A percentile compares a stretch with the other conserved stretches of the same genome.
These are phyloP conservation scores for Macrolepiota fuliginosa DNA, from an alignment of 768 basidiomycete genomes.

Conservation along the genomic window DNA sequence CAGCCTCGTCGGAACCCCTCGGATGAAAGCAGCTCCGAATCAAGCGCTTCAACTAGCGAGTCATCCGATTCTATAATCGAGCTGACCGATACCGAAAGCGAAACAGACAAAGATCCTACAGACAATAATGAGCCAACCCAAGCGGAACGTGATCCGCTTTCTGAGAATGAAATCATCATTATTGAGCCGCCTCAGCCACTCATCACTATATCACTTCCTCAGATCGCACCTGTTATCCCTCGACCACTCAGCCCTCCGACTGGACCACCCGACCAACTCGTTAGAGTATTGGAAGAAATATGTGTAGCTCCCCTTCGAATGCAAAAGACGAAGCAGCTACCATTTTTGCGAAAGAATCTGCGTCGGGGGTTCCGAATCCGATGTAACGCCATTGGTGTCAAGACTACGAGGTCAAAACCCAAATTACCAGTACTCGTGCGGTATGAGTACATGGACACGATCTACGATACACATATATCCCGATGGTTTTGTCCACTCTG, in stretches of 20 bases:
- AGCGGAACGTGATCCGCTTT: neutral
- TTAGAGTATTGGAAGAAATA: conserved; percentile 10
- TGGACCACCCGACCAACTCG: neutral
- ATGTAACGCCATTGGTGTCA: conserved; percentile 13
- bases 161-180: conserved; percentile 13
- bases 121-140: neutral
- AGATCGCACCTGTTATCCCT: conserved; percentile 8
- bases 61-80: neutral
- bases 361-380: conserved; percentile 15
- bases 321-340: conserved; percentile 13
- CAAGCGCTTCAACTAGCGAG: conserved; percentile 3
- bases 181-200: conserved; percentile 16
- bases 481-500: conserved; percentile 17
- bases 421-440: conserved; percentile 3
- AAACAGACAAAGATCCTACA: conserved; percentile 1
- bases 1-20: neutral
- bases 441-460: conserved; percentile 4
- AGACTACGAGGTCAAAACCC: neutral
- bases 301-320: conserved; percentile 1
- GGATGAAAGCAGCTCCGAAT: neutral
- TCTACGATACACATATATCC: neutral
- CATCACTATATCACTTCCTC: conserved; percentile 19
- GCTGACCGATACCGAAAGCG: neutral
- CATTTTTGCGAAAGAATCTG: conserved; percentile 15
- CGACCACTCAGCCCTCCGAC: neutral